phyloP scores from a whole-genome alignment of 1,139 yeast species.

The Hansenula lynferdii region DNA sequence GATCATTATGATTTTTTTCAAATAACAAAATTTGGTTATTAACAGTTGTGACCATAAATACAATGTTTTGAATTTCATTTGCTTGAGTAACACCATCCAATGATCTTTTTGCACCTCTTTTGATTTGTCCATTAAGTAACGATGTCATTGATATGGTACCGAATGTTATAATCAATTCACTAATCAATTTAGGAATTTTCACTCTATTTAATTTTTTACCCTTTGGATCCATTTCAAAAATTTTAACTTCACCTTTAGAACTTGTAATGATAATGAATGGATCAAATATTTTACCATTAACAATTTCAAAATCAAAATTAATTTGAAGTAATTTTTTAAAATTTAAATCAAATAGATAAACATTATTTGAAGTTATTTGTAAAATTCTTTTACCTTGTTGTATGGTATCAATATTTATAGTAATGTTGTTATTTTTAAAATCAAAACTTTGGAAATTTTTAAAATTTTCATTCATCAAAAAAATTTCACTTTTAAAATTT shows the following conservation, averaged over 20 bases:
- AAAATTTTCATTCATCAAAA: constrained; percentile 63
- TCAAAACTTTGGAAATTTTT: constrained; percentile 59
- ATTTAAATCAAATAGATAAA: constrained; percentile 59
- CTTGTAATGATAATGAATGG: constrained; percentile 53
- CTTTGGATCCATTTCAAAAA: constrained; percentile 32
- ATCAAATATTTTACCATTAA: constrained; percentile 51
- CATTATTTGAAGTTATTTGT: constrained; percentile 68
- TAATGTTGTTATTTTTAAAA: constrained; percentile 59
- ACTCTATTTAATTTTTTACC: constrained; percentile 29
- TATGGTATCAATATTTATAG: constrained; percentile 63
- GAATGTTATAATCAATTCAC: constrained; percentile 61
- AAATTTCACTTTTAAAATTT: constrained; percentile 65
- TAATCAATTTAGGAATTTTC: constrained; percentile 44
- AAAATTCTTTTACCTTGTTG: constrained; percentile 57
- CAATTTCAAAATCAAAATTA: constrained; percentile 44
- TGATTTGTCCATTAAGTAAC: constrained; percentile 30
- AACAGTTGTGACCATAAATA: constrained; percentile 69
- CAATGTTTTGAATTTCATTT: constrained; percentile 36
- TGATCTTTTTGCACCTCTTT: constrained; percentile 10
- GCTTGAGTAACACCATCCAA: constrained; percentile 9
- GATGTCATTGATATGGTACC: constrained; percentile 53
- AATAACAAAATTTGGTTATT: constrained; percentile 69
- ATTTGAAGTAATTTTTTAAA: constrained; percentile 41
- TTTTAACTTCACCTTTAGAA: constrained; percentile 55
- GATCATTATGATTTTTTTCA: constrained; percentile 57